Evolutionary conservation across 1,284 basidiomycete species (phyloP).

Genomic region (Mrakiaceae sp.): DNA sequence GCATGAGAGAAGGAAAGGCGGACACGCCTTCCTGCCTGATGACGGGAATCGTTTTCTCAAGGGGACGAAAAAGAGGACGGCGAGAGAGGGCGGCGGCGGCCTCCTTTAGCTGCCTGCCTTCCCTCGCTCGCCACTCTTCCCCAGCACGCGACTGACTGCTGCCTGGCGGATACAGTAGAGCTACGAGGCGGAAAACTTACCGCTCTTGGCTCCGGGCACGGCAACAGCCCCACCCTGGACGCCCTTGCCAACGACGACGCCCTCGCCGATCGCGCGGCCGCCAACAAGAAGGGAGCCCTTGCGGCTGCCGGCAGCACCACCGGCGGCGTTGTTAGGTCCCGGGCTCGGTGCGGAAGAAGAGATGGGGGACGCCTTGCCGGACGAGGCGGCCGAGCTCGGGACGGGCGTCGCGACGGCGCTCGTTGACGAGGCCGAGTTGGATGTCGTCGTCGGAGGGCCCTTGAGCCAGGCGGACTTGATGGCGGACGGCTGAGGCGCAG

Average conservation of each 20-base stretch:
- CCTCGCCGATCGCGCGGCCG: conserved; percentile 15
- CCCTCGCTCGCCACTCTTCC: too few relatives aligned
- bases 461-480: conserved; percentile 66
- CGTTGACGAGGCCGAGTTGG: conserved; percentile 57
- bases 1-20: too few relatives aligned
- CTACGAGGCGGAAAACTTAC: background rate
- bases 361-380: conserved; percentile 42
- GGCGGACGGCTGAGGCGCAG: conserved; percentile 47
- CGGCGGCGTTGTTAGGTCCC: conserved; percentile 60
- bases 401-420: conserved; percentile 31
- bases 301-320: conserved; percentile 48
- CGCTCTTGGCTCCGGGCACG: background rate
- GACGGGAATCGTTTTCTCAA: too few relatives aligned
- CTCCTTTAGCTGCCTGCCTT: too few relatives aligned
- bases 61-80: too few relatives aligned
- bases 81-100: too few relatives aligned
- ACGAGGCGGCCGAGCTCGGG: conserved; percentile 40
- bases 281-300: conserved; percentile 15
- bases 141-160: background rate
- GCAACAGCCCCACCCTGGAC: conserved; percentile 3
- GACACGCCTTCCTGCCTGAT: too few relatives aligned
- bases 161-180: background rate
- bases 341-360: background rate
- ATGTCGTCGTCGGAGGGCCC: conserved; percentile 49
- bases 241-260: conserved; percentile 11